A percentile compares a stretch with the other conserved stretches of the same genome.
phyloP scores from a whole-genome alignment of 1,284 basidiomycete species.

The Amylostereum chailletii region DNA sequence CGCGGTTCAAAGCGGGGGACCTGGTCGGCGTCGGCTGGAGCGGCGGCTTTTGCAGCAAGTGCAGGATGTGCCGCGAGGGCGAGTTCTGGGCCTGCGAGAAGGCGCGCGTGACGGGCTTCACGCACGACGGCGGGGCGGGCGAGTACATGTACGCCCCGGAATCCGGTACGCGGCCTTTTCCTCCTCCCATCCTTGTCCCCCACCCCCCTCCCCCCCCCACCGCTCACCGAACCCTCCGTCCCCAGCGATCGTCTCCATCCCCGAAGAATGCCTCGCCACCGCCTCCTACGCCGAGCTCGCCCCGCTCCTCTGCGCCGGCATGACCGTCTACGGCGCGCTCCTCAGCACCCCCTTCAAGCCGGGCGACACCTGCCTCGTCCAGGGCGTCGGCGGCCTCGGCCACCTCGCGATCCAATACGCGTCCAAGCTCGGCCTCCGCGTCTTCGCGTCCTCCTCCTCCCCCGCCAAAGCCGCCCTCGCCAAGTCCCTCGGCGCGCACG shows the following conservation, averaged over 20 bases:
- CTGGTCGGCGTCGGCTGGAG: slow-evolving; percentile 16
- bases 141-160: slow-evolving; percentile 11
- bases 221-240: slow-evolving; percentile 14
- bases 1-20: slow-evolving; percentile 9
- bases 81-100: slow-evolving; percentile 14
- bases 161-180: not conserved
- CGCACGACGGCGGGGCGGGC: slow-evolving; percentile 9
- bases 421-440: slow-evolving; percentile 20
- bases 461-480: slow-evolving; percentile 8
- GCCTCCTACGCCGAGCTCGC: slow-evolving; percentile 13
- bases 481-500: slow-evolving; percentile 18
- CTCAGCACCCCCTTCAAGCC: slow-evolving; percentile 5
- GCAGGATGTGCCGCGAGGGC: slow-evolving; percentile 12
- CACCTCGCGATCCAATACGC: slow-evolving; percentile 24
- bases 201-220: slow-evolving; percentile 3
- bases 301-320: slow-evolving; percentile 16
- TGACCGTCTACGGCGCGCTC: slow-evolving; percentile 13
- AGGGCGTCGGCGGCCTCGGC: slow-evolving; percentile 18
- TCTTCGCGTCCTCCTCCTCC: slow-evolving; percentile 15
- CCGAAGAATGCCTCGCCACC: slow-evolving; percentile 12
- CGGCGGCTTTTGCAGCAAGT: slow-evolving; percentile 15
- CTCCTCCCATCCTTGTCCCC: slow-evolving; percentile 1
- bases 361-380: slow-evolving; percentile 8
- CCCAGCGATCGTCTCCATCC: slow-evolving; percentile 14
- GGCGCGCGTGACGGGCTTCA: slow-evolving; percentile 12